These are phyloP conservation scores for Mycena sp. DNA, from an alignment of 1,284 basidiomycete genomes.

Conservation along the genomic window DNA sequence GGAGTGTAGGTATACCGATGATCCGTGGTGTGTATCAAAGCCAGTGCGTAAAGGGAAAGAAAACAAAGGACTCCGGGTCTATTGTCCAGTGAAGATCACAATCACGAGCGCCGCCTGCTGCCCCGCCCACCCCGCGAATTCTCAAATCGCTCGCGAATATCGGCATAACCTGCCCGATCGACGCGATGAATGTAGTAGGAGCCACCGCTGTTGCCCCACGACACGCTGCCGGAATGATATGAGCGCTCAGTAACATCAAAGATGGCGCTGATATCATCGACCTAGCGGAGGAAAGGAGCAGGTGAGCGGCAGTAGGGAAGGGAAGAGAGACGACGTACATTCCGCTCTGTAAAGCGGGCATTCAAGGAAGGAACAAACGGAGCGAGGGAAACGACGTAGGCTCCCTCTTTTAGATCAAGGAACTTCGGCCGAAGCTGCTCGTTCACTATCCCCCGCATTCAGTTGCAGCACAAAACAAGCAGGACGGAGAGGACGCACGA, in stretches of 20 bases:
- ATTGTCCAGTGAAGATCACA: too few relatives aligned
- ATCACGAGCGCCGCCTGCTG: conserved; percentile 9
- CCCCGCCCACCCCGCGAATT: conserved; percentile 17
- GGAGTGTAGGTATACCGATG: background rate
- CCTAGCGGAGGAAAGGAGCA: conserved; percentile 43
- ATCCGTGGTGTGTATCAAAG: conserved; percentile 13
- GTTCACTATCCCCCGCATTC: conserved; percentile 61
- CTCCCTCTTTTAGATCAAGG: conserved; percentile 82
- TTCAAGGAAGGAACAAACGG: conserved; percentile 73
- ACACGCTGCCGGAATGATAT: conserved; percentile 78
- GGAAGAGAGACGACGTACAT: conserved; percentile 54
- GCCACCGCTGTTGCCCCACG: conserved; percentile 76
- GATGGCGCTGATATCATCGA: conserved; percentile 80
- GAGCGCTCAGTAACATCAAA: conserved; percentile 73
- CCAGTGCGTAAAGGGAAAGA: conserved; percentile 10
- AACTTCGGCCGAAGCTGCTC: conserved; percentile 78
- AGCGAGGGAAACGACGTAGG: conserved; percentile 77
- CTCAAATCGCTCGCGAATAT: conserved; percentile 48
- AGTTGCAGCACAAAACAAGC: background rate
- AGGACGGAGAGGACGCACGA: conserved; percentile 54
- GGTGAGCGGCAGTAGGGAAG: background rate
- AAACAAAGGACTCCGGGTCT: background rate
- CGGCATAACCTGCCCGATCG: conserved; percentile 73
- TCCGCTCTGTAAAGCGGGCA: conserved; percentile 76
- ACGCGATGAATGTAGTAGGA: conserved; percentile 79